These are phyloP conservation scores for Isatis lusitanica DNA, from an alignment of 441 rosid species.

Conservation along the genomic window DNA sequence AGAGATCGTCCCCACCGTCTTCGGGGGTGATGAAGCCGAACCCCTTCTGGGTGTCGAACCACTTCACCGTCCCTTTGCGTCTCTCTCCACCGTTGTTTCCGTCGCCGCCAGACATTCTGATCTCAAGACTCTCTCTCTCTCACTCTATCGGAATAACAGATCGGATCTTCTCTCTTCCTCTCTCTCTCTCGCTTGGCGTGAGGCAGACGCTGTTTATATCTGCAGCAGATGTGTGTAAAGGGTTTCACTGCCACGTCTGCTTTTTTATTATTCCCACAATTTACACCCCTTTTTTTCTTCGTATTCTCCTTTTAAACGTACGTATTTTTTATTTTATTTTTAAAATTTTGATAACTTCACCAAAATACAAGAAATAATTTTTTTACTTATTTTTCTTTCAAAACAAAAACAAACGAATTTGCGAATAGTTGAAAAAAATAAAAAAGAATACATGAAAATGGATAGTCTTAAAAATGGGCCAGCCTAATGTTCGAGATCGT, in stretches of 20 bases:
- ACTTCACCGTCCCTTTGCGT: slow-evolving; percentile 59
- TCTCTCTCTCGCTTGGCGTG: slow-evolving; percentile 11
- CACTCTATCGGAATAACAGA: background rate
- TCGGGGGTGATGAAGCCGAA: slow-evolving; percentile 71
- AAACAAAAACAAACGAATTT: background rate
- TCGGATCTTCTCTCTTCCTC: slow-evolving; percentile 1
- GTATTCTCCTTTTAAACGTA: background rate
- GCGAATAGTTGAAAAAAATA: background rate
- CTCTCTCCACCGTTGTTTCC: slow-evolving; percentile 49
- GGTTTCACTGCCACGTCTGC: slow-evolving; percentile 49
- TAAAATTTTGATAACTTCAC: background rate
- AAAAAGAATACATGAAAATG: background rate
- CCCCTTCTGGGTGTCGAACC: slow-evolving; percentile 71
- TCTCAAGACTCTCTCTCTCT: background rate
- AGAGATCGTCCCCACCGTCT: slow-evolving; percentile 68
- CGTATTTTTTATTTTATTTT: background rate
- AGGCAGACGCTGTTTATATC: slow-evolving; percentile 35
- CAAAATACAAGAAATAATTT: background rate
- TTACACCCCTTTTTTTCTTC: background rate
- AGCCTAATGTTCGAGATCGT: slow-evolving; percentile 13
- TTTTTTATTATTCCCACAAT: slow-evolving; percentile 1
- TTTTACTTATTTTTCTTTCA: background rate
- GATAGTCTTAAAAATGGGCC: slow-evolving; percentile 6
- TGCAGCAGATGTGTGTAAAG: slow-evolving; percentile 9
- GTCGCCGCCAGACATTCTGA: slow-evolving; percentile 33